These are phyloP conservation scores for Phytopythium delawarense DNA, from an alignment of 352 stramenopile genomes.

Conservation along the genomic window DNA sequence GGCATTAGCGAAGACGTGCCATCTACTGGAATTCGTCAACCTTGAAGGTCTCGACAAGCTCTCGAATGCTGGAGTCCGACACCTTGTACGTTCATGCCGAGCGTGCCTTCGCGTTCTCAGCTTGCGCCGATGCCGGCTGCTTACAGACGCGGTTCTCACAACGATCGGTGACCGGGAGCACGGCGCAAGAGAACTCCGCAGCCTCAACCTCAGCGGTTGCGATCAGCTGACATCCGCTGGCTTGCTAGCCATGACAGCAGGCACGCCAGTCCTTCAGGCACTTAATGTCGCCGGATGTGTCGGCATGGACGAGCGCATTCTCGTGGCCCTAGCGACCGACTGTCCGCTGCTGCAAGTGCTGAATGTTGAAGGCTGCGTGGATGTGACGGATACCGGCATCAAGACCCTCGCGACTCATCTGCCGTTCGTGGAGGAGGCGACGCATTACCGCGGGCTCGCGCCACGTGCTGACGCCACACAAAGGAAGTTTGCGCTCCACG, in stretches of 20 bases:
- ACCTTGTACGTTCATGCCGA: slow-evolving; percentile 45
- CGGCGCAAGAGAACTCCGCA: slow-evolving; percentile 9
- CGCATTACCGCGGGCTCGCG: slow-evolving; percentile 55
- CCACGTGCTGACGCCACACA: slow-evolving; percentile 41
- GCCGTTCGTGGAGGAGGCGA: slow-evolving; percentile 56
- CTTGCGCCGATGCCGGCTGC: slow-evolving; percentile 53
- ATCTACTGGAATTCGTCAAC: slow-evolving; percentile 67
- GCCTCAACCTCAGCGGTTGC: slow-evolving; percentile 60
- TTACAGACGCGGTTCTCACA: slow-evolving; percentile 30
- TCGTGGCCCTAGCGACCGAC: slow-evolving; percentile 43
- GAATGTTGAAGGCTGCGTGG: slow-evolving; percentile 68
- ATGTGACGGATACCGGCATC: slow-evolving; percentile 74
- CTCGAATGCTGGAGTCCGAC: slow-evolving; percentile 37
- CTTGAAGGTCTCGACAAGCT: slow-evolving; percentile 62
- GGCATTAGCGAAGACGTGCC: slow-evolving; percentile 44
- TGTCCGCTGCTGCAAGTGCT: slow-evolving; percentile 60
- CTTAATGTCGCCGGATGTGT: slow-evolving; percentile 68
- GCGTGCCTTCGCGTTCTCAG: slow-evolving; percentile 48
- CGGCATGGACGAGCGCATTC: slow-evolving; percentile 65
- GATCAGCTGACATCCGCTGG: slow-evolving; percentile 54
- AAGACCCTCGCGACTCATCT: slow-evolving; percentile 62
- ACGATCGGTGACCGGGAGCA: slow-evolving; percentile 2
- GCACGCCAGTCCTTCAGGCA: slow-evolving; percentile 49
- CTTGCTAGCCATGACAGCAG: slow-evolving; percentile 40
- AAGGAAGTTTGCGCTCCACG: slow-evolving; percentile 69